These are phyloP conservation scores for Bipolaris sorokiniana DNA, from an alignment of 2,329 filamentous ascomycete genomes.

Conservation along the genomic window DNA sequence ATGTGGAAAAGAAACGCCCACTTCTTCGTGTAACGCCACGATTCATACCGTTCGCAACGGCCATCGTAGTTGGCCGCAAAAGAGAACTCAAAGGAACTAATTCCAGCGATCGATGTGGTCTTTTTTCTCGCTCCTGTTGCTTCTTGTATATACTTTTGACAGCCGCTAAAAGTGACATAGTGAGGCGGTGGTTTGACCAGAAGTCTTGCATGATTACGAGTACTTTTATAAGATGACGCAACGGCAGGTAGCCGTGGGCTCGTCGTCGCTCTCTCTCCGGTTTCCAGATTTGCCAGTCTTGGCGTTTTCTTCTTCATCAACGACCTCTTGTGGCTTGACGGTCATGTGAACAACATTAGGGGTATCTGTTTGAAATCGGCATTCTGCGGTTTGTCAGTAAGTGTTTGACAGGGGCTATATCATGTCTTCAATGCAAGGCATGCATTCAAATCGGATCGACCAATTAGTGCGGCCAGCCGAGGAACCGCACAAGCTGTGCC, in stretches of 20 bases:
- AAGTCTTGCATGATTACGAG: conserved; percentile 2
- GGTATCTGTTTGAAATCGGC: conserved; percentile 73
- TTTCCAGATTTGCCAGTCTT: conserved; percentile 65
- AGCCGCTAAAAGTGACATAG: not conserved
- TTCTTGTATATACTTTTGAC: conserved; percentile 7
- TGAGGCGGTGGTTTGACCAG: not conserved
- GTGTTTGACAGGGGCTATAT: not conserved
- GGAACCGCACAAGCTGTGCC: conserved; percentile 28
- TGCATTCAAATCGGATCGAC: conserved; percentile 7
- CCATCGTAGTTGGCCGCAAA: conserved; percentile 8
- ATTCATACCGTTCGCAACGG: conserved; percentile 7
- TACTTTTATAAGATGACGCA: conserved; percentile 65
- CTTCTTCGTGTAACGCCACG: conserved; percentile 10
- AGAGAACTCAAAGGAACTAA: not conserved
- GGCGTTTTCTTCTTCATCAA: conserved; percentile 81
- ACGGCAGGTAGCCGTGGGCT: conserved; percentile 64
- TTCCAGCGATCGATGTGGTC: not conserved
- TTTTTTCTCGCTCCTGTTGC: not conserved
- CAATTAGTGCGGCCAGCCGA: conserved; percentile 21
- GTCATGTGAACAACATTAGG: conserved; percentile 96
- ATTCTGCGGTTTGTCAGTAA: conserved; percentile 62
- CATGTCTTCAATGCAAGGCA: conserved; percentile 4
- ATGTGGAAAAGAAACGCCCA: conserved; percentile 4
- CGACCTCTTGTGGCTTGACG: conserved; percentile 80
- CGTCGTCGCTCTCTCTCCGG: conserved; percentile 61